Evolutionary conservation across 805 yeast species (phyloP), one percentile per base, ranked within the genome.

Genomic region (Yamadazyma olivae): DNA sequence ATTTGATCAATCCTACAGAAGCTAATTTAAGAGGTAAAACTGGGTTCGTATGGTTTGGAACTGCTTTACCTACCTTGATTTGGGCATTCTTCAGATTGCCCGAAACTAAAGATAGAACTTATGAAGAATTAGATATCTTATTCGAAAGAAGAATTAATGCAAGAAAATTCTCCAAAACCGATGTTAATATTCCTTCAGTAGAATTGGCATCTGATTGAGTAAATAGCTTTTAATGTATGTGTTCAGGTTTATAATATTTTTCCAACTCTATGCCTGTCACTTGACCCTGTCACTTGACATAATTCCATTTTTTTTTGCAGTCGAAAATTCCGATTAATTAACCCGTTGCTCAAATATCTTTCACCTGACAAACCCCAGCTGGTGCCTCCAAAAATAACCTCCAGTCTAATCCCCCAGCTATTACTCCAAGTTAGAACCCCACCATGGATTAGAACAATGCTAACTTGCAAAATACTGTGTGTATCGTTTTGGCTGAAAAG

Each of bases 1-100:
- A 71, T 46, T 62, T 75, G 69, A 57, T 75, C 46, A 75, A 73
- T 44, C 70, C 76, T 1, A 53, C 53, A 14, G 59, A 60, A 23
- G 74, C 71, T 39, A 63, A 75, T 43, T 56, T 69, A 67, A 66
- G 69, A 23, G 74, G 72, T n/a, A 72, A 72, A 47, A 67, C 75
- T 22, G 77, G 69, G 2, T 71, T 68, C 46, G 58, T 74, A 38
- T 64, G 74, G 65, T 70, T 67, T 30, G 77, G 65, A 0, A 43
- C 47, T 36, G 51, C 53, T 4, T 38, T 48, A 2, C 47, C 48
- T 12, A 40, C 49, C 12, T 39, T 42, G 15, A 36, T 50, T 17
- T 51, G 53, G 53, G 33, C 43, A 14, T 48, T 18, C 23, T 51
- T 51, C 41, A 39, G 59, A 35, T 45, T 59, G 26, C 69, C 69